Base-by-base conservation (phyloP, 2,329 filamentous ascomycete genomes). In the Mycocentrospora acerina region DNA sequence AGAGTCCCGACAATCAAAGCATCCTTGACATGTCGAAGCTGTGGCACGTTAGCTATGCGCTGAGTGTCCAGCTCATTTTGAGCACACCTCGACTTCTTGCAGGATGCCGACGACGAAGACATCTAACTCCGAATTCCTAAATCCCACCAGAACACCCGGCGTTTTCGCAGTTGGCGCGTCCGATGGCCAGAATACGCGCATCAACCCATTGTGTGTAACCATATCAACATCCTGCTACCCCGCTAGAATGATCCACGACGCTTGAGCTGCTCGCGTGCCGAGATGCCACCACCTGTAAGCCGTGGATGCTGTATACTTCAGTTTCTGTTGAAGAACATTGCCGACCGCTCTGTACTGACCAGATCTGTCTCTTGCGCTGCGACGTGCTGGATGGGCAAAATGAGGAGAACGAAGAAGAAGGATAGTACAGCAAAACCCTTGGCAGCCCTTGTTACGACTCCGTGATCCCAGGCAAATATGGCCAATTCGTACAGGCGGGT, bases 161-260 rank as follows among this genome's bases (percentile, higher is more conserved):
- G 77, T 79, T 37, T 80, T 78, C 60, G 88, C 82, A 71, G 78
- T 79, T 37, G 81, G 80, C 62, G 91, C 81, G 72, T 95, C 90
- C 61, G 86, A 86, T 60, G 93, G 94, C 93, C 93, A 98, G 75
- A 98, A 97, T 74, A 98, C 84, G 76, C 93, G 89, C 84, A 97
- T 89, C 75, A 97, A 77, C 62, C 88, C 90, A 88, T 93, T 79
- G 59, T 73, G 73, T 71, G 75, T 73, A 68, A 80, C 74, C 80
- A 83, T 83, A 67, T 76, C 81, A 75, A 71, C 78, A 81, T 78
- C 57, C 58, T 73, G 70, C 59, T 53, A 62, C 54, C 55, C 54
- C 53, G 48, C 78, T 80, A 97, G 71, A 98, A 97, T 44, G 93
- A 98, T 55, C 93, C 93, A 69, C 93, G 82, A 59, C 93, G 85